These are phyloP conservation scores for Bipolaris victoriae DNA, from an alignment of 2,329 filamentous ascomycete genomes.

Conservation along the genomic window DNA sequence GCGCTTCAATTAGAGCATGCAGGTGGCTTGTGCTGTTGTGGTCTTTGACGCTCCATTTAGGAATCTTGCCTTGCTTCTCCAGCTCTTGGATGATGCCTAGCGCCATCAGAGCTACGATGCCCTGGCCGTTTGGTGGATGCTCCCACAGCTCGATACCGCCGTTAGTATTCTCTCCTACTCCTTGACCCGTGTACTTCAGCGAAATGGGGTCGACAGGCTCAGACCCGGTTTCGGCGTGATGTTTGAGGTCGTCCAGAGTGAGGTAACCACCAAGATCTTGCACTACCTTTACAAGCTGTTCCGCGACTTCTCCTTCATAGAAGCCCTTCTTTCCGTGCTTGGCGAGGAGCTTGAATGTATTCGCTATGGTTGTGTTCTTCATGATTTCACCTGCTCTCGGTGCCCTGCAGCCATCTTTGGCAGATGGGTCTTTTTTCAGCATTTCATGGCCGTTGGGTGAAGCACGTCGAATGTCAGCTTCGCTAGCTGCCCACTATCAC, in stretches of 20 bases:
- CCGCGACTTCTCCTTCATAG: slow-evolving; percentile 82
- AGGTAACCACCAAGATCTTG: slow-evolving; percentile 77
- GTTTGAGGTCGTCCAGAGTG: slow-evolving; percentile 77
- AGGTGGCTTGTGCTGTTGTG: slow-evolving; percentile 79
- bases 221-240: slow-evolving; percentile 74
- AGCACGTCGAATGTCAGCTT: slow-evolving; percentile 68
- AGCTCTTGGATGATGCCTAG: slow-evolving; percentile 89
- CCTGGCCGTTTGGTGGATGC: slow-evolving; percentile 94
- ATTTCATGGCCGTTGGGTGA: slow-evolving; percentile 89
- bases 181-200: slow-evolving; percentile 74
- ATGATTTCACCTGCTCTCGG: slow-evolving; percentile 86
- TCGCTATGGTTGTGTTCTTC: slow-evolving; percentile 80
- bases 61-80: slow-evolving; percentile 75
- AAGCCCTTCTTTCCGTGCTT: slow-evolving; percentile 87
- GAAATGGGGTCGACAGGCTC: slow-evolving; percentile 87
- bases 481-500: slow-evolving; percentile 72
- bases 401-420: slow-evolving; percentile 72
- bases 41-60: slow-evolving; percentile 70
- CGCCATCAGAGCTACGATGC: slow-evolving; percentile 92
- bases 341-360: slow-evolving; percentile 80
- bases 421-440: slow-evolving; percentile 76
- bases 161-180: slow-evolving; percentile 56
- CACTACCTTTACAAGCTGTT: slow-evolving; percentile 80
- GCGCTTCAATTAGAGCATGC: slow-evolving; percentile 84
- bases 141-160: slow-evolving; percentile 86